phyloP scores from a whole-genome alignment of 1,284 basidiomycete species.

The Athelia sp. region DNA sequence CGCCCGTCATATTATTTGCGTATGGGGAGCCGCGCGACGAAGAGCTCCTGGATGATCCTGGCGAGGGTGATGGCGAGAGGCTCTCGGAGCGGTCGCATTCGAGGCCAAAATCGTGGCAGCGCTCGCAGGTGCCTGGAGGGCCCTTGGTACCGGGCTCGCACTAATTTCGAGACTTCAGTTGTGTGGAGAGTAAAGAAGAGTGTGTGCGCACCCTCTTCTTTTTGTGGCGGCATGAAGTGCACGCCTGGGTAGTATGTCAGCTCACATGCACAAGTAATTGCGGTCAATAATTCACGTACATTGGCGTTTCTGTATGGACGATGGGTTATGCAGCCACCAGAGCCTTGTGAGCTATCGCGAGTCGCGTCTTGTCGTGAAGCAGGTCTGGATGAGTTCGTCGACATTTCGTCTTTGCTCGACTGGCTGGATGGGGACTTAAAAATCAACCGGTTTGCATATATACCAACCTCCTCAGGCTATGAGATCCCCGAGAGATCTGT shows the following conservation, averaged over 20 bases:
- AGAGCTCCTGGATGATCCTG: too few species aligned
- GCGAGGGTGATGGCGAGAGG: too few species aligned
- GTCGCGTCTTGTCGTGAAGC: background rate
- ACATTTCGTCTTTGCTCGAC: background rate
- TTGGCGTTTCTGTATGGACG: background rate
- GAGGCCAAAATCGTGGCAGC: conserved; percentile 18
- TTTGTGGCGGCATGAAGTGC: background rate
- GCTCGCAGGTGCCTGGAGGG: conserved; percentile 13
- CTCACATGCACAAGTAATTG: too few species aligned
- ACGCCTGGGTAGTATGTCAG: background rate
- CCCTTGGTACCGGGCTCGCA: background rate
- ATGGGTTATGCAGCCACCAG: background rate
- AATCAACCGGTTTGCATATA: background rate
- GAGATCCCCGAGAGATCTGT: background rate
- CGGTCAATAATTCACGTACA: background rate
- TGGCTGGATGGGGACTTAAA: background rate
- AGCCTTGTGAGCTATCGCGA: conserved; percentile 1
- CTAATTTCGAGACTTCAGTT: background rate
- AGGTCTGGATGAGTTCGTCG: background rate
- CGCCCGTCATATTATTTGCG: too few species aligned
- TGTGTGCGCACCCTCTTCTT: conserved; percentile 1
- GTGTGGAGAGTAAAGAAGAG: background rate
- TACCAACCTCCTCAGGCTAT: background rate
- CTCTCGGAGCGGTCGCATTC: conserved; percentile 16
- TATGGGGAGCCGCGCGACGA: too few species aligned